A percentile compares a stretch with the other conserved stretches of the same genome.
phyloP scores from a whole-genome alignment of 176 grass and related monocot species.

The Saccharum spontaneum region DNA sequence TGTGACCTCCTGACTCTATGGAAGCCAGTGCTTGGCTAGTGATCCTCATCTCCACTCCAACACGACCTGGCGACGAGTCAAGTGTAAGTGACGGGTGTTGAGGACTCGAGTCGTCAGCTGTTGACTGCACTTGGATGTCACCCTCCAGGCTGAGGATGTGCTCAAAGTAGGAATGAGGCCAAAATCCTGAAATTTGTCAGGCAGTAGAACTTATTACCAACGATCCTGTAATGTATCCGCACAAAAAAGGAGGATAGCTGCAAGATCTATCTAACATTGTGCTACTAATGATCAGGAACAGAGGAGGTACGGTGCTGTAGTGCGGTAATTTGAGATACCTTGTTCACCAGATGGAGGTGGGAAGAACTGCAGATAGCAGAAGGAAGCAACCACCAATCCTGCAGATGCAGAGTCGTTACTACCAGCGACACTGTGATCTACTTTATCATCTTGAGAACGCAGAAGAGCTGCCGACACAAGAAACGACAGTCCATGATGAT shows the following conservation, averaged over 20 bases:
- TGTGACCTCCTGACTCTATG: neutral
- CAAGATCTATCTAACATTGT: neutral
- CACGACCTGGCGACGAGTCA: neutral
- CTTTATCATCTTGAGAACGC: no score
- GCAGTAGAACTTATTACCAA: neutral
- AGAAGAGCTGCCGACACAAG: neutral
- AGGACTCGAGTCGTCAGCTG: neutral
- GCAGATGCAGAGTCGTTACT: neutral
- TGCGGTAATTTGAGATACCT: neutral
- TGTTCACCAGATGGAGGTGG: conserved; percentile 26
- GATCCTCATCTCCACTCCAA: neutral
- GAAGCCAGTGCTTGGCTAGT: neutral
- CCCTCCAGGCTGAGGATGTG: conserved; percentile 7
- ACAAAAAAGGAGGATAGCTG: neutral
- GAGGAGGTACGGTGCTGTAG: no score
- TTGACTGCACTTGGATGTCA: neutral
- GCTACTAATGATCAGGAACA: no score
- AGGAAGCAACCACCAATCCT: conserved; percentile 29
- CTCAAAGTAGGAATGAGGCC: conserved; percentile 20
- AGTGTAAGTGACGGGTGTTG: neutral
- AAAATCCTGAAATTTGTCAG: neutral
- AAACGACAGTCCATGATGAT: neutral
- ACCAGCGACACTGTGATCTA: no score
- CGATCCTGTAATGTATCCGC: neutral
- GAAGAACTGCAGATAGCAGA: conserved; percentile 31